Percentiles rank a stretch among this genome's conserved stretches.
phyloP scores from a whole-genome alignment of 345 rosid species.

The Eucalyptus cloeziana region DNA sequence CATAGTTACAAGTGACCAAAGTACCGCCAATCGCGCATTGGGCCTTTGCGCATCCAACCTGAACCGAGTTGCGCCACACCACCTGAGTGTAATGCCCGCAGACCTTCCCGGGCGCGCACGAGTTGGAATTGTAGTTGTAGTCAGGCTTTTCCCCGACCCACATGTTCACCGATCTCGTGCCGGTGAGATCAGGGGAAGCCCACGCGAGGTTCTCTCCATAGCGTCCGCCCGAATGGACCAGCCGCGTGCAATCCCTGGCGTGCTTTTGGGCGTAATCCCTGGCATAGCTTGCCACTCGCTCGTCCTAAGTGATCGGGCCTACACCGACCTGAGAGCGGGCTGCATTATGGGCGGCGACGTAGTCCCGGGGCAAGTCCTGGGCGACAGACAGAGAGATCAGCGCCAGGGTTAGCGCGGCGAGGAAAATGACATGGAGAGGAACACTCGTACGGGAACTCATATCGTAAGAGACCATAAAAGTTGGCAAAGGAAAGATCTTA shows the following conservation, averaged over 20 bases:
- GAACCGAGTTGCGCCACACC: neutral
- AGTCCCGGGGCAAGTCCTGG: too few relatives aligned
- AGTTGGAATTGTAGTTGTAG: neutral
- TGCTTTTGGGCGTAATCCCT: neutral
- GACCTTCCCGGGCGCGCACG: neutral
- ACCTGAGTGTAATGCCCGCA: conserved; percentile 8
- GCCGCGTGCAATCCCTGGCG: neutral
- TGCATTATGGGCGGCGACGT: too few relatives aligned
- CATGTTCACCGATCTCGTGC: neutral
- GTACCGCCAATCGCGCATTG: neutral
- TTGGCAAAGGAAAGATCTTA: too few relatives aligned
- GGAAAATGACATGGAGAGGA: too few relatives aligned
- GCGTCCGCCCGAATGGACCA: neutral
- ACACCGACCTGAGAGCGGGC: neutral
- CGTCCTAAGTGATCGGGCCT: too few relatives aligned
- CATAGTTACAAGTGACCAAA: conserved; percentile 11
- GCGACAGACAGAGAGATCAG: too few relatives aligned
- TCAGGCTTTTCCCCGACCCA: neutral
- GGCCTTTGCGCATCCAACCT: neutral
- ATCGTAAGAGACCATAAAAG: too few relatives aligned
- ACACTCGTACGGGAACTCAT: too few relatives aligned
- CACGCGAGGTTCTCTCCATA: neutral
- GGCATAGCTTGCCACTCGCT: too few relatives aligned
- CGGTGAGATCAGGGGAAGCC: neutral
- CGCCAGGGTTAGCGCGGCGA: too few relatives aligned